Percentiles rank a stretch among this genome's conserved stretches.
Conservation (phyloP, 2,329 filamentous ascomycete species). For the Paraconiothyrium sp. region DNA sequence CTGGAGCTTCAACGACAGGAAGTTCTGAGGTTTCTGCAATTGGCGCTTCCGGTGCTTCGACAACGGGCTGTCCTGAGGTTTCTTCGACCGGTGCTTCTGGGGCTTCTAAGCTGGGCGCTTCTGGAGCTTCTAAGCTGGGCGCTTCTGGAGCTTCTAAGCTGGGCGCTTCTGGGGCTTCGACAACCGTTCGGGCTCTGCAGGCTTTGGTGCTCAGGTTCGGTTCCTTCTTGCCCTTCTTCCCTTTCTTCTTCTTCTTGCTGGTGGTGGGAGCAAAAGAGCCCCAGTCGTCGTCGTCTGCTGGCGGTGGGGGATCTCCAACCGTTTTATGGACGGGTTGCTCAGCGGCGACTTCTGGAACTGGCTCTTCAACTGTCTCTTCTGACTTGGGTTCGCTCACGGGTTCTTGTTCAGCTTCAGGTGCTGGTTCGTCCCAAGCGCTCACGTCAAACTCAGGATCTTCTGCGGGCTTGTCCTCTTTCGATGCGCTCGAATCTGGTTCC, state of each 20-base stretch:
- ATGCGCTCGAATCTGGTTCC: slow-evolving; percentile 13
- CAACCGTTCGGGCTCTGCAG: neutral
- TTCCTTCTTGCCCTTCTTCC: slow-evolving; percentile 16
- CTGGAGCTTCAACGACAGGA: neutral
- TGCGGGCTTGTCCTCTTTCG: slow-evolving; percentile 20
- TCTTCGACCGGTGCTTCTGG: slow-evolving; percentile 4
- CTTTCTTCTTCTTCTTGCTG: slow-evolving; percentile 17
- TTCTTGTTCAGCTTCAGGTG: slow-evolving; percentile 4
- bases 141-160: slow-evolving; percentile 6
- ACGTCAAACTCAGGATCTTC: slow-evolving; percentile 13
- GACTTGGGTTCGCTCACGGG: neutral
- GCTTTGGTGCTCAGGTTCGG: slow-evolving; percentile 2
- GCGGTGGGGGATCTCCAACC: slow-evolving; percentile 3
- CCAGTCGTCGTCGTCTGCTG: slow-evolving; percentile 19
- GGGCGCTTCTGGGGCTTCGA: slow-evolving; percentile 8
- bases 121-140: slow-evolving; percentile 8
- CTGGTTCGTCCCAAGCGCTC: slow-evolving; percentile 10
- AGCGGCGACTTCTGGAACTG: neutral
- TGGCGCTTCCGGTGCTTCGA: neutral
- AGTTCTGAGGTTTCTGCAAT: neutral
- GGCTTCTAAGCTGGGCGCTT: slow-evolving; percentile 6
- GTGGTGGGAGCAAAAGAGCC: slow-evolving; percentile 3
- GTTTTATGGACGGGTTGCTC: neutral
- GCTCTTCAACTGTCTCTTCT: slow-evolving; percentile 3
- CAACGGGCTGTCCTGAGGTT: neutral